Base-by-base conservation (phyloP, 257 asterid species). In the Capsicum baccatum region DNA sequence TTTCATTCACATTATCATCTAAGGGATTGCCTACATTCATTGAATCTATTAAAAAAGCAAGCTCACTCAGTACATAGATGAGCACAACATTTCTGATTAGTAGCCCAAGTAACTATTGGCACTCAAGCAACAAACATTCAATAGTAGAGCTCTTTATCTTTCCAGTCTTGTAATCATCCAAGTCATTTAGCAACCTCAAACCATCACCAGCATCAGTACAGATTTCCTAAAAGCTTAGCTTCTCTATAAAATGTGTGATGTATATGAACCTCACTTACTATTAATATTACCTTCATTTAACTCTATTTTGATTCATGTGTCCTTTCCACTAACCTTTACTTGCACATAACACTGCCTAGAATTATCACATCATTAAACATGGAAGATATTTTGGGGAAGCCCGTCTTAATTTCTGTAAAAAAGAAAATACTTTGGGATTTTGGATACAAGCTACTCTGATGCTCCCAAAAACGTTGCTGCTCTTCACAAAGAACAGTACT, bases 301-400 rank as follows among this genome's bases (percentile, higher is more conserved):
- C 17, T 74, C 80, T 74, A 21, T 74, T 12, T 50, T n/a, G 42
- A 48, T 48, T 50, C 44, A 74, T 12, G 12, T 48, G 39, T 48
- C 80, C 15, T 50, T 50, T 74, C 60, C 80, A 11, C 56, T 21
- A 74, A 74, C 19, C 60, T 74, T 21, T 74, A 48, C 44, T 73
- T 73, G 39, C 80, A 73, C 54, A 37, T 50, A 73, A 73, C 17
- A 73, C 17, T 11, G 6, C 58, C 39, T 19, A 47, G 59, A n/a
- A 68, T 3, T 0, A 48, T 68, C 80, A 48, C 59, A 73, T 48
- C 42, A 47, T 48, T 73, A 73, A 12, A 73, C 19, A 11, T 11
- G 60, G 19, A 73, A 47, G 80, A 73, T 17, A 9, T 54, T 19
- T 48, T 37, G 6, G 56, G 60, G 60, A 6, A 48, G 19, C 44